Conservation (phyloP, 495 filamentous ascomycete genomes). For the Hypoxylon intermedium region DNA sequence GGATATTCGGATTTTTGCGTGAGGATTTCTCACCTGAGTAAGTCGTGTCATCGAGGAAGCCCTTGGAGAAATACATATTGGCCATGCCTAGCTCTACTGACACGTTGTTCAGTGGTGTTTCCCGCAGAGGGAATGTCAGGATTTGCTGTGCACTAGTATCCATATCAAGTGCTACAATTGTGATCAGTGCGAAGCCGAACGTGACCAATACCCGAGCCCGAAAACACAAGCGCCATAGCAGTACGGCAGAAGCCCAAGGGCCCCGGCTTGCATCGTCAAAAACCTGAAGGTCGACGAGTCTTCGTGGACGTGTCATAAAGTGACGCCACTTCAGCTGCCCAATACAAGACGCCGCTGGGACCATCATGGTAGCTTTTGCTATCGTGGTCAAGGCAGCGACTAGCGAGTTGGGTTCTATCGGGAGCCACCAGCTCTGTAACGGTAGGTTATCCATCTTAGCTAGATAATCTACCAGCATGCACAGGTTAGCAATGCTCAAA, state of each 20-base stretch:
- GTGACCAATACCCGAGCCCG: slow-evolving; percentile 8
- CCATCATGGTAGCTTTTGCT: slow-evolving; percentile 48
- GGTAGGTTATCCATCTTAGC: slow-evolving; percentile 45
- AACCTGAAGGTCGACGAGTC: slow-evolving; percentile 49
- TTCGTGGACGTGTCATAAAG: slow-evolving; percentile 45
- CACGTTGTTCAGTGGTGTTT: slow-evolving; percentile 9
- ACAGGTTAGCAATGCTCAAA: slow-evolving; percentile 19
- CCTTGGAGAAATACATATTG: slow-evolving; percentile 6
- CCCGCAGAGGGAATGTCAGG: slow-evolving; percentile 12
- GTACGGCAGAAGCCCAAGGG: slow-evolving; percentile 31
- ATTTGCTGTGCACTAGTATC: slow-evolving; percentile 36
- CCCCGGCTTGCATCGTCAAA: slow-evolving; percentile 51
- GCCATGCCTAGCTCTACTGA: slow-evolving; percentile 4
- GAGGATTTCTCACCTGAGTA: not conserved
- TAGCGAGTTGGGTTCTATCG: slow-evolving; percentile 55
- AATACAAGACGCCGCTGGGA: slow-evolving; percentile 48
- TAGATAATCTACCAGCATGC: slow-evolving; percentile 46
- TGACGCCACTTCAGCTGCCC: slow-evolving; percentile 60
- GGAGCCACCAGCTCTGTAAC: slow-evolving; percentile 49
- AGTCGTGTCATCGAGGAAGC: not conserved
- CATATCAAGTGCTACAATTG: slow-evolving; percentile 26
- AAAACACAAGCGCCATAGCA: slow-evolving; percentile 15
- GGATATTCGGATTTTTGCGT: not conserved
- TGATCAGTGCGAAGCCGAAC: slow-evolving; percentile 22
- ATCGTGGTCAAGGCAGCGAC: slow-evolving; percentile 52